phyloP scores from a whole-genome alignment of 1,139 yeast species.

The Meyerozyma athensensis region DNA sequence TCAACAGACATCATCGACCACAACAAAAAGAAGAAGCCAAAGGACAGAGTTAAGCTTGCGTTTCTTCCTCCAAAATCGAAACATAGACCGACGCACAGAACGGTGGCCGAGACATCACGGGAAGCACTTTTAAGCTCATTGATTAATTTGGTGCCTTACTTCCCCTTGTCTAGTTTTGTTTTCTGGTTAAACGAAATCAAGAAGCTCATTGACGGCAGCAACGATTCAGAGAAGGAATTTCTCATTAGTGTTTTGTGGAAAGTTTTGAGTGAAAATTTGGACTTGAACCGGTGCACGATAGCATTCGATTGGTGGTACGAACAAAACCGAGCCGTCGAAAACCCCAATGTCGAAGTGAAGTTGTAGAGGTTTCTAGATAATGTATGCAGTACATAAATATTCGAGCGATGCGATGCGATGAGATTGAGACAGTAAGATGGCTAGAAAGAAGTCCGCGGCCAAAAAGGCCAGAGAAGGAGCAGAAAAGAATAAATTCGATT shows the following conservation, averaged over 20 bases:
- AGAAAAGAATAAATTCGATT: slow-evolving; percentile 9
- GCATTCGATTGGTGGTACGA: slow-evolving; percentile 69
- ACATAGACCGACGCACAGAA: slow-evolving; percentile 18
- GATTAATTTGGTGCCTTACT: slow-evolving; percentile 50
- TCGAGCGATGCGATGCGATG: slow-evolving; percentile 3
- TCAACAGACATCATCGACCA: slow-evolving; percentile 24
- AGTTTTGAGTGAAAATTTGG: slow-evolving; percentile 44
- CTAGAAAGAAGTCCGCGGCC: slow-evolving; percentile 88
- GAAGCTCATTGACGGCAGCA: slow-evolving; percentile 31
- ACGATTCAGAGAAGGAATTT: slow-evolving; percentile 28
- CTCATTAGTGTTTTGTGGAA: slow-evolving; percentile 34
- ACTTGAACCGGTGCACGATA: slow-evolving; percentile 54
- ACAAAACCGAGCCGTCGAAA: slow-evolving; percentile 14
- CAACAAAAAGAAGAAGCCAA: slow-evolving; percentile 32
- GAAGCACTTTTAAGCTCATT: slow-evolving; percentile 49
- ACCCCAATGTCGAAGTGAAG: slow-evolving; percentile 5
- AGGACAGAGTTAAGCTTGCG: slow-evolving; percentile 20
- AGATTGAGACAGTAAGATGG: slow-evolving; percentile 41
- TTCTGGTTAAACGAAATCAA: slow-evolving; percentile 48
- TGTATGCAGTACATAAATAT: not conserved
- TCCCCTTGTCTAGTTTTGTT: slow-evolving; percentile 40
- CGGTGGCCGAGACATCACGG: slow-evolving; percentile 40
- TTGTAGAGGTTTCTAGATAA: not conserved
- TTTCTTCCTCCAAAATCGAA: slow-evolving; percentile 16
- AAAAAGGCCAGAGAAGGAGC: slow-evolving; percentile 64